phyloP scores from a whole-genome alignment of 495 filamentous ascomycete genomes.

The Podospora pseudopauciseta region DNA sequence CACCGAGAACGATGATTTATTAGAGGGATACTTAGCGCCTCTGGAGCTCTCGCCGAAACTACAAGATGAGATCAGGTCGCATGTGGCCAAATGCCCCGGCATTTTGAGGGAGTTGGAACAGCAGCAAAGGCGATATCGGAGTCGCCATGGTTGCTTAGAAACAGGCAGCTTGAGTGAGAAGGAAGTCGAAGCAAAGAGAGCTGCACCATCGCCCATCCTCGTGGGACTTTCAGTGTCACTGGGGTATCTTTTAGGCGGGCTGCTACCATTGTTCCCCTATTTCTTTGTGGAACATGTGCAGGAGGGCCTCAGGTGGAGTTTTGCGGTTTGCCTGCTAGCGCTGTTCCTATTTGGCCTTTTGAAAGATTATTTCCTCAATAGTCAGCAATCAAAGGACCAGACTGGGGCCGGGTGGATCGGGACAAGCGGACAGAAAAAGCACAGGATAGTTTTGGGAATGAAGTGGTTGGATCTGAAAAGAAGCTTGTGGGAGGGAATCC shows the following conservation, averaged over 20 bases:
- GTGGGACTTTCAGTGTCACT: constrained; percentile 14
- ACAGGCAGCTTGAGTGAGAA: neutral
- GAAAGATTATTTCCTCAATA: constrained; percentile 39
- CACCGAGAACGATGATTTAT: neutral
- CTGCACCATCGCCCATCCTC: neutral
- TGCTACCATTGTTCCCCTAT: constrained; percentile 57
- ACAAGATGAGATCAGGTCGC: neutral
- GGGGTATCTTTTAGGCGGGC: constrained; percentile 53
- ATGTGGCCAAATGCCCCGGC: constrained; percentile 1
- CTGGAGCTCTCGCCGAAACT: neutral
- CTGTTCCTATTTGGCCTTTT: constrained; percentile 52
- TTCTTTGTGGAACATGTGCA: constrained; percentile 44
- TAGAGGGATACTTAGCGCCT: constrained; percentile 4
- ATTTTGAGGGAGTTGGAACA: neutral
- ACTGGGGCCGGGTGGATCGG: neutral
- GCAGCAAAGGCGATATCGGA: neutral
- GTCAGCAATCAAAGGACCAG: neutral
- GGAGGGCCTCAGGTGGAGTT: constrained; percentile 47
- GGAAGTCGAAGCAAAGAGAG: neutral
- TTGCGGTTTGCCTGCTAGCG: constrained; percentile 50
- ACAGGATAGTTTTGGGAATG: neutral
- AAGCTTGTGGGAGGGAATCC: constrained; percentile 3
- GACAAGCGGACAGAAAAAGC: neutral
- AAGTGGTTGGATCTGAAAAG: constrained; percentile 4
- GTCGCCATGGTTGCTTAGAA: neutral